Evolutionary conservation across 2,329 filamentous ascomycete species (phyloP).

Genomic region (Trematosphaeria pertusa): DNA sequence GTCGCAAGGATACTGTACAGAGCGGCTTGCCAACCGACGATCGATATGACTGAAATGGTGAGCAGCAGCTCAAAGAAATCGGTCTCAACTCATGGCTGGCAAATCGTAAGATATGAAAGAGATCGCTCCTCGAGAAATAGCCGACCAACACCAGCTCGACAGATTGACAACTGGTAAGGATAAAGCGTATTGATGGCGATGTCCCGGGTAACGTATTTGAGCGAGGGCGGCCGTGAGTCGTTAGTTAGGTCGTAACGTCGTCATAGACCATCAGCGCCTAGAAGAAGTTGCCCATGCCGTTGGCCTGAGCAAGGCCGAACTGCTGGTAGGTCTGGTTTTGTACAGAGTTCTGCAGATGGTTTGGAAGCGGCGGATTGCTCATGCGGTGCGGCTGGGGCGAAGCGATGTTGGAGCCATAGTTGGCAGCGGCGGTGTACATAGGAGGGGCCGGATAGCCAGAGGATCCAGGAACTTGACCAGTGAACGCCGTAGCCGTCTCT

Average conservation of each 20-base stretch:
- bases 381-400: conserved; percentile 46
- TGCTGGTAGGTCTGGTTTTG: conserved; percentile 50
- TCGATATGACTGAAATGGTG: conserved; percentile 18
- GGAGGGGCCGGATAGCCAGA: conserved; percentile 33
- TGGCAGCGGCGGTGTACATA: conserved; percentile 45
- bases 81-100: conserved; percentile 23
- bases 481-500: conserved; percentile 26
- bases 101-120: conserved; percentile 36
- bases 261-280: conserved; percentile 43
- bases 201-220: conserved; percentile 21
- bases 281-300: conserved; percentile 55
- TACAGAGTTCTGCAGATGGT: conserved; percentile 46
- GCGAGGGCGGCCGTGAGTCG: conserved; percentile 51
- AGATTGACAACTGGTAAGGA: conserved; percentile 27
- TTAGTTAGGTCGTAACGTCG: conserved; percentile 57
- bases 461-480: conserved; percentile 22
- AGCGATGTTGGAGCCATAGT: conserved; percentile 45
- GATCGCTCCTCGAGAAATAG: conserved; percentile 28
- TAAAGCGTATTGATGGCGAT: conserved; percentile 28
- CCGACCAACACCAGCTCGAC: conserved; percentile 29
- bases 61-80: conserved; percentile 21
- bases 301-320: conserved; percentile 47
- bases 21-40: conserved; percentile 28
- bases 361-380: conserved; percentile 46
- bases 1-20: conserved; percentile 46